Evolutionary conservation across 805 yeast genomes (phyloP), one percentile per base, ranked within the genome.

Genomic region (Ogataea zsoltii): DNA sequence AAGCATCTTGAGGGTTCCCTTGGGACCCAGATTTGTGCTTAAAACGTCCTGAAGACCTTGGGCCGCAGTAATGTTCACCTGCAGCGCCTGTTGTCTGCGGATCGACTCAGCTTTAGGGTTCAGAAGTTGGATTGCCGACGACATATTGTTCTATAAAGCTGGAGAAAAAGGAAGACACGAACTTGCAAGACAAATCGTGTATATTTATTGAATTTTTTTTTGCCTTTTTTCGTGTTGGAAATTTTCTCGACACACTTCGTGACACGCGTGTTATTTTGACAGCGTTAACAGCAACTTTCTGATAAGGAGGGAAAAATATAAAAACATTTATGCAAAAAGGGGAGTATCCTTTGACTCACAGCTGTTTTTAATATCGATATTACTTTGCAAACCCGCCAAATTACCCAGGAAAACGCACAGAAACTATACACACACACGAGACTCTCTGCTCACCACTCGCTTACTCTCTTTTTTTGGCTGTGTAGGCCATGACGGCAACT

Each of bases 91-190:
- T 49, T 87, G 81, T 61, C 99, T 82, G 70, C 98, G 82, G 55
- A 94, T 70, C n/a, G 96, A 87, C 74, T 94, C 99, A 4, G 99
- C 99, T 68, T 91, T 92, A 15, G 99, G 98, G 66, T 94, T 94
- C 56, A 94, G 75, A 52, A 94, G 77, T 72, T 94, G 99, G 57
- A 91, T 75, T 7, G 87, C 80, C 45, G 82, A 74, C 33, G 87
- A 82, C 75, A 51, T 54, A 18, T n/a, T 38, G 36, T 21, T 11
- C 30, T 43, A 15, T 19, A 33, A 10, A 9, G 25, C 25, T 6
- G 14, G 18, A 9, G n/a, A 29, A 6, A n/a, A n/a, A 29, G 14
- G 11, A 29, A 29, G 14, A 29, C 33, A 29, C 25, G 25, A 21
- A 21, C 25, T 9, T 5, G 5, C 5, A 5, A 21, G 25, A 21